Percentiles rank a stretch among this genome's conserved stretches.
Evolutionary conservation across 2,329 filamentous ascomycete genomes (phyloP).

Genomic region (Aureobasidium uvarum): DNA sequence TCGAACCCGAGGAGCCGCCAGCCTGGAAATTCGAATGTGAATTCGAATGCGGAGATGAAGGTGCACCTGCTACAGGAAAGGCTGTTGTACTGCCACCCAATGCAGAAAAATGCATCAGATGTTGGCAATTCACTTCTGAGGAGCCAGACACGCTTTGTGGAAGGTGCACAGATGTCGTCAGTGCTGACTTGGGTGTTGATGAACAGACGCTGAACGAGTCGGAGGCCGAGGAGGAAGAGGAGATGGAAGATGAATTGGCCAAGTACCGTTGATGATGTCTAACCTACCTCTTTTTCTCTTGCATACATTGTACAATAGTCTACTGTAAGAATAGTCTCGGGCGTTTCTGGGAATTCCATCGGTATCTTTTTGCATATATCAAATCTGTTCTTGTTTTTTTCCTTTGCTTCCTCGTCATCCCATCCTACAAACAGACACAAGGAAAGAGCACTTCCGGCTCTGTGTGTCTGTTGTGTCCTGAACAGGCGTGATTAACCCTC

Average conservation of each 20-base stretch:
- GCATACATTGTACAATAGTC: background rate
- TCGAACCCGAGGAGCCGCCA: constrained; percentile 29
- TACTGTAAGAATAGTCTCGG: constrained; percentile 13
- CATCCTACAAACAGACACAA: no score
- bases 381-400: no score
- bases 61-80: constrained; percentile 31
- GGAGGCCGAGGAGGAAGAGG: constrained; percentile 11
- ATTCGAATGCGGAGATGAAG: constrained; percentile 39
- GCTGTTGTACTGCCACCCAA: constrained; percentile 46
- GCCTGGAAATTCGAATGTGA: constrained; percentile 46
- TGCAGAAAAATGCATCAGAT: constrained; percentile 73
- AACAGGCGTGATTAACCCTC: no score
- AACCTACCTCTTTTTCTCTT: background rate
- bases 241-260: constrained; percentile 9
- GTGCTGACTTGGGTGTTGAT: background rate
- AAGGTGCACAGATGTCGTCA: constrained; percentile 62
- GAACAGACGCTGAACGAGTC: constrained; percentile 11
- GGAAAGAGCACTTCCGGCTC: no score
- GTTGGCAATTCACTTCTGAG: constrained; percentile 80
- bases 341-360: background rate
- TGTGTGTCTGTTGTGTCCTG: no score
- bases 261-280: constrained; percentile 4
- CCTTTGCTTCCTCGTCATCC: no score
- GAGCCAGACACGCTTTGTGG: constrained; percentile 65
- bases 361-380: background rate